phyloP scores from a whole-genome alignment of 228 moss, liverwort and hornwort species.

The Sphagnum magellanicum region DNA sequence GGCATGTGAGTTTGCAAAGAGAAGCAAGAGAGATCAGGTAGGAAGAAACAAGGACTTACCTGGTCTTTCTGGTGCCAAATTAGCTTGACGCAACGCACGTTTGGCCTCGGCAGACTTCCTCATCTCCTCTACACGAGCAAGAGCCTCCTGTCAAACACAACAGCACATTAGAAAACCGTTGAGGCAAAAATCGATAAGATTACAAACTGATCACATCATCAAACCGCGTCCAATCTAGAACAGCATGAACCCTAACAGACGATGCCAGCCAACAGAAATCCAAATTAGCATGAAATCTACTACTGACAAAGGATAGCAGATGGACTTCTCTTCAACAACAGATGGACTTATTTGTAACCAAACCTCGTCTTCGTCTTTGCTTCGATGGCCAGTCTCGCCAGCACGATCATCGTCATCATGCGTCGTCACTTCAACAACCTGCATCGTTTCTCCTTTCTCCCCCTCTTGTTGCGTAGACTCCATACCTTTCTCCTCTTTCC shows the following conservation, averaged over 20 bases:
- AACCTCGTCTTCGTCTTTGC: conserved; percentile 58
- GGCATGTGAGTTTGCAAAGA: background rate
- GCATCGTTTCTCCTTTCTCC: conserved; percentile 20
- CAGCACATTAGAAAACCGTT: background rate
- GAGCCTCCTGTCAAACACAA: conserved; percentile 41
- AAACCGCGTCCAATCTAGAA: background rate
- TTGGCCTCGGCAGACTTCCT: conserved; percentile 70
- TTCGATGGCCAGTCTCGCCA: conserved; percentile 32
- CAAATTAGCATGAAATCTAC: too few relatives aligned
- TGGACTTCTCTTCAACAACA: too few relatives aligned
- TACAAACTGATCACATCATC: background rate
- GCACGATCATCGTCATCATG: conserved; percentile 52
- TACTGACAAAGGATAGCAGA: too few relatives aligned
- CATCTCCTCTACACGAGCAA: conserved; percentile 75
- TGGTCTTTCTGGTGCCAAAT: conserved; percentile 79
- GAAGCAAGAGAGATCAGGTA: background rate
- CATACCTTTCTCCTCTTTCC: conserved; percentile 30
- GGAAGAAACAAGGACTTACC: conserved; percentile 19
- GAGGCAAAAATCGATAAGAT: conserved; percentile 1
- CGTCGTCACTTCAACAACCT: conserved; percentile 8
- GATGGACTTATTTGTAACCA: too few relatives aligned
- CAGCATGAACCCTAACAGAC: too few relatives aligned
- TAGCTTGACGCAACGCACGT: conserved; percentile 71
- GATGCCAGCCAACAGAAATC: too few relatives aligned
- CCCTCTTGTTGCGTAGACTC: conserved; percentile 13